Conservation (phyloP, 306 rosid species). For the Trifolium pratense region DNA sequence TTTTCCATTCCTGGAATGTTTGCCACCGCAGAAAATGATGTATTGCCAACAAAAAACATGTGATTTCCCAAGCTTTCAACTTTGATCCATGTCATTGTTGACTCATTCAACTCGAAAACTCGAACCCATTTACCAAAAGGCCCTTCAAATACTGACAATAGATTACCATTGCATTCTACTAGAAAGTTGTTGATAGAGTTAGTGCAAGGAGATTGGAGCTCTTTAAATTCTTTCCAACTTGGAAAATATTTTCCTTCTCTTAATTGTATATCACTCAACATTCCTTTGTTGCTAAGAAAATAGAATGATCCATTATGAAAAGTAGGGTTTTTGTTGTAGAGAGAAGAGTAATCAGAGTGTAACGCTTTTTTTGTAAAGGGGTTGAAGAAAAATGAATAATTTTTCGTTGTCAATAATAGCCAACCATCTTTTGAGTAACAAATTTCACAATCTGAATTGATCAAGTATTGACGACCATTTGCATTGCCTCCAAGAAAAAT, state of each 20-base stretch:
- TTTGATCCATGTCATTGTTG: not conserved
- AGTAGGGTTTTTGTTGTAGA: not conserved
- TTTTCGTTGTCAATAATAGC: not conserved
- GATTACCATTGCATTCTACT: not conserved
- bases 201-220: not conserved
- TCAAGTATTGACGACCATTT: too few species aligned
- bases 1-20: not conserved
- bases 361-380: conserved; percentile 18
- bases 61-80: not conserved
- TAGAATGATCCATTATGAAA: not conserved
- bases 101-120: not conserved
- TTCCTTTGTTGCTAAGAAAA: not conserved
- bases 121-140: not conserved
- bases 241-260: not conserved
- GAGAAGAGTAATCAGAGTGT: not conserved
- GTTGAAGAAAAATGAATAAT: conserved; percentile 1
- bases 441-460: not conserved
- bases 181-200: not conserved
- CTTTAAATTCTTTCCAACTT: not conserved
- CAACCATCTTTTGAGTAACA: conserved; percentile 23
- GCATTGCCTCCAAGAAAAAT: not conserved
- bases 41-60: not conserved
- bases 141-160: not conserved
- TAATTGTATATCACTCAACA: not conserved
- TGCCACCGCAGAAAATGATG: not conserved